Conservation (phyloP, 2,329 filamentous ascomycete genomes). For the Ilyonectria robusta region DNA sequence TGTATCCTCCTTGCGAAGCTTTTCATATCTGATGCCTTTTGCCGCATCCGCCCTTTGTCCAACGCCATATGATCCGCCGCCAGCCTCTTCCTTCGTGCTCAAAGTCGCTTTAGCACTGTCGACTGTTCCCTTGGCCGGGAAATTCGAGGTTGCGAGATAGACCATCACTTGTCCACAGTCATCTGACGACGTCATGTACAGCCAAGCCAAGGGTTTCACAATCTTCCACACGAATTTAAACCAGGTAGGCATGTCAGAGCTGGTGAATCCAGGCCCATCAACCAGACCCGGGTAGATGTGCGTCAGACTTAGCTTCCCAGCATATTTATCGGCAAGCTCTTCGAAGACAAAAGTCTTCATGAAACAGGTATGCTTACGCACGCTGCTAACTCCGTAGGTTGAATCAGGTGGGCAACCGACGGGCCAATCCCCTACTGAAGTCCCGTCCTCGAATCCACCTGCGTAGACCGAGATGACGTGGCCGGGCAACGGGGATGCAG, state of each 20-base stretch:
- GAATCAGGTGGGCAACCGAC: slow-evolving; percentile 17
- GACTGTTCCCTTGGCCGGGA: slow-evolving; percentile 13
- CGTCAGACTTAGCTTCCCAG: slow-evolving; percentile 20
- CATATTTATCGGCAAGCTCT: slow-evolving; percentile 16
- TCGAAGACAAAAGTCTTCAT: slow-evolving; percentile 32
- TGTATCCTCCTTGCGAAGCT: slow-evolving; percentile 18
- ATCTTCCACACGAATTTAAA: slow-evolving; percentile 20
- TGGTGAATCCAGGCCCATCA: slow-evolving; percentile 20
- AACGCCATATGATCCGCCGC: slow-evolving; percentile 23
- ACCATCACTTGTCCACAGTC: slow-evolving; percentile 20
- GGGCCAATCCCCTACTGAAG: slow-evolving; percentile 19
- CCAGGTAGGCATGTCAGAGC: slow-evolving; percentile 19
- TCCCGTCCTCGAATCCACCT: slow-evolving; percentile 26
- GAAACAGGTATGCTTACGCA: slow-evolving; percentile 24
- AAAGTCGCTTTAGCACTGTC: not conserved
- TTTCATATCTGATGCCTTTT: slow-evolving; percentile 20
- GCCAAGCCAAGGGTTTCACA: slow-evolving; percentile 11
- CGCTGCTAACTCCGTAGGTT: slow-evolving; percentile 23
- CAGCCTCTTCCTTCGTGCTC: slow-evolving; percentile 13
- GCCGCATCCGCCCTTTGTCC: slow-evolving; percentile 17
- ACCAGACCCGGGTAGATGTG: slow-evolving; percentile 30
- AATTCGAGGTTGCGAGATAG: slow-evolving; percentile 23
- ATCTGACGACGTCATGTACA: slow-evolving; percentile 22
- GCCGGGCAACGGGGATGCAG: slow-evolving; percentile 19
- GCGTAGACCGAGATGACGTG: slow-evolving; percentile 32